Evolutionary conservation across 2,329 filamentous ascomycete genomes (phyloP).

Genomic region (Ascochyta fabae): DNA sequence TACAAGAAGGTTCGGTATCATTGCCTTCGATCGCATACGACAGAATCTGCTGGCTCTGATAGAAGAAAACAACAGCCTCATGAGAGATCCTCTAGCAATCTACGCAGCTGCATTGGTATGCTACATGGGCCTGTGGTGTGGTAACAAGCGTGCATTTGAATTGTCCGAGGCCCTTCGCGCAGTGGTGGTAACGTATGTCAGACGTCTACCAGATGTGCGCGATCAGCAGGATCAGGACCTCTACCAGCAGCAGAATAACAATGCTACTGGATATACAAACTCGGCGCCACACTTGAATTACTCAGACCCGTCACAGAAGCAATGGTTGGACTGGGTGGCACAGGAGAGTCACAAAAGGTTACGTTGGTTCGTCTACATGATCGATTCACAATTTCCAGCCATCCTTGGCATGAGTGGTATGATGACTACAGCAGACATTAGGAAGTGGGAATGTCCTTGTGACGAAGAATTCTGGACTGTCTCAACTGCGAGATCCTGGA

Average conservation of each 20-base stretch:
- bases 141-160: slow-evolving; percentile 16
- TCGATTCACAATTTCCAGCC: slow-evolving; percentile 6
- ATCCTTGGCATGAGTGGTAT: slow-evolving; percentile 11
- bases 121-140: slow-evolving; percentile 17
- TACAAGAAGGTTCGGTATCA: slow-evolving; percentile 13
- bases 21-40: slow-evolving; percentile 8
- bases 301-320: not conserved
- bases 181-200: slow-evolving; percentile 9
- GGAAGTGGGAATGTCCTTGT: slow-evolving; percentile 12
- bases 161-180: slow-evolving; percentile 6
- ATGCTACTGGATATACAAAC: not conserved
- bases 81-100: slow-evolving; percentile 11
- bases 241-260: not conserved
- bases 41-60: slow-evolving; percentile 8
- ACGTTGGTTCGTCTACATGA: slow-evolving; percentile 11
- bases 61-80: slow-evolving; percentile 11
- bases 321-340: slow-evolving; percentile 5
- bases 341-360: slow-evolving; percentile 8
- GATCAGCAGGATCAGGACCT: too few relatives aligned
- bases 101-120: slow-evolving; percentile 8
- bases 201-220: not conserved
- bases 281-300: not conserved
- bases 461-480: slow-evolving; percentile 9
- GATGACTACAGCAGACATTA: slow-evolving; percentile 8
- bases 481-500: slow-evolving; percentile 9